These are phyloP conservation scores for Skeletonema grethae DNA, from an alignment of 108 stramenopile species.

Conservation along the genomic window DNA sequence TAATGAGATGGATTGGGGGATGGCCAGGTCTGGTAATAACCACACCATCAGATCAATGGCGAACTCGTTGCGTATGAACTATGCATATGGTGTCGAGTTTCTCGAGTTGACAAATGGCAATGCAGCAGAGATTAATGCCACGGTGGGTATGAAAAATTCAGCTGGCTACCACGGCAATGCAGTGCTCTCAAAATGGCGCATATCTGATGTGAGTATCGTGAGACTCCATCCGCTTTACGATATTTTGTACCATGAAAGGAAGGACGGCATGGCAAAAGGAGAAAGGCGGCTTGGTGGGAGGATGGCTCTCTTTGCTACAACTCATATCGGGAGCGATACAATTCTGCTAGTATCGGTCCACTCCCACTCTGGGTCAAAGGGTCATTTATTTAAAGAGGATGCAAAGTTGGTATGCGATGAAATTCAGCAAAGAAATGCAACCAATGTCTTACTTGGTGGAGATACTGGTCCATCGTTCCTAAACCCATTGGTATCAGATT, in stretches of 20 bases:
- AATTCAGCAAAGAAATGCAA: not conserved
- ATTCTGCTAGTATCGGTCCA: constrained; percentile 13
- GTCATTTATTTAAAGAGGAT: constrained; percentile 2
- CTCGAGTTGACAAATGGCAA: constrained; percentile 24
- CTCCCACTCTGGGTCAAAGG: constrained; percentile 8
- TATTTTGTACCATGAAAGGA: constrained; percentile 5
- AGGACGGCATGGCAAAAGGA: constrained; percentile 12
- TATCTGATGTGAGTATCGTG: constrained; percentile 4
- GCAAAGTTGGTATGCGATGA: not conserved
- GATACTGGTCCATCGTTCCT: constrained; percentile 14
- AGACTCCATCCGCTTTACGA: constrained; percentile 14
- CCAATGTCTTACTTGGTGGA: not conserved
- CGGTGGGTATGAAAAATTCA: constrained; percentile 2
- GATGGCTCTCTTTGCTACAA: constrained; percentile 23
- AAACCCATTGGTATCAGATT: constrained; percentile 4
- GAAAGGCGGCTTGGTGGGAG: constrained; percentile 22
- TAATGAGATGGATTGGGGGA: constrained; percentile 28
- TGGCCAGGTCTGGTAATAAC: constrained; percentile 11
- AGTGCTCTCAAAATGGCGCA: constrained; percentile 16
- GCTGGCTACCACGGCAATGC: constrained; percentile 27
- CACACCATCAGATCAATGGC: constrained; percentile 18
- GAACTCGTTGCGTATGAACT: constrained; percentile 14
- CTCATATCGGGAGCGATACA: not conserved
- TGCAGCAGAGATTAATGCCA: constrained; percentile 12
- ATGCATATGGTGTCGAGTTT: constrained; percentile 30